phyloP scores from a whole-genome alignment of 768 basidiomycete genomes.

The Lentinula lateritia region DNA sequence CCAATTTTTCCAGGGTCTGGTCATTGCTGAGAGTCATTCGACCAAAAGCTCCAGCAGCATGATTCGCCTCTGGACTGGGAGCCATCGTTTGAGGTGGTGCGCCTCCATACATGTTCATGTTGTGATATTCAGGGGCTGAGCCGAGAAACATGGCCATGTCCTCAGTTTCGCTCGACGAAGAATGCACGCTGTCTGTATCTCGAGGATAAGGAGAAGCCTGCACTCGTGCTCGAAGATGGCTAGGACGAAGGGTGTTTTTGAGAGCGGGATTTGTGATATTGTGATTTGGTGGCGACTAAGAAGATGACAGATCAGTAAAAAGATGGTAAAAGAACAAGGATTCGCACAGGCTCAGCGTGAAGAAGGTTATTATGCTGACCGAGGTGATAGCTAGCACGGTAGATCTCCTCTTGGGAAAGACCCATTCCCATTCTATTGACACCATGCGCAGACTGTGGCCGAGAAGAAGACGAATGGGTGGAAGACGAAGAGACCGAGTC shows the following conservation, averaged over 20 bases:
- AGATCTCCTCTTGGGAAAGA: constrained; percentile 61
- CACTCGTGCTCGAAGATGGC: constrained; percentile 70
- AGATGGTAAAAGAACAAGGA: constrained; percentile 10
- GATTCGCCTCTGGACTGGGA: constrained; percentile 48
- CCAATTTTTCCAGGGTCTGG: constrained; percentile 79
- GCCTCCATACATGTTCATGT: constrained; percentile 61
- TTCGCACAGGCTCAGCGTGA: constrained; percentile 39
- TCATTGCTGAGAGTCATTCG: constrained; percentile 74
- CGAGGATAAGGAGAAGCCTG: constrained; percentile 83
- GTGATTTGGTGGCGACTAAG: constrained; percentile 69
- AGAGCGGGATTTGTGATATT: constrained; percentile 70
- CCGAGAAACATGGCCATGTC: constrained; percentile 76
- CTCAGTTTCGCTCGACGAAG: constrained; percentile 86
- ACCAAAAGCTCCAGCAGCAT: constrained; percentile 69
- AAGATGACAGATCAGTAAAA: constrained; percentile 20
- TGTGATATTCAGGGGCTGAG: constrained; percentile 52
- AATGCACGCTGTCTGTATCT: constrained; percentile 81
- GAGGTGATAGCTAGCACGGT: constrained; percentile 58
- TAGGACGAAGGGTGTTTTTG: constrained; percentile 71
- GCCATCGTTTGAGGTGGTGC: constrained; percentile 36
- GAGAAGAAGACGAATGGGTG: constrained; percentile 65
- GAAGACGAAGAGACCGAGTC: constrained; percentile 74
- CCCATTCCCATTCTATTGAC: constrained; percentile 48
- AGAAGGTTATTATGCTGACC: constrained; percentile 38
- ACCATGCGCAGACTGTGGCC: constrained; percentile 75